Evolutionary conservation across 805 yeast species (phyloP).

Genomic region (Wickerhamiella alocasiicola): DNA sequence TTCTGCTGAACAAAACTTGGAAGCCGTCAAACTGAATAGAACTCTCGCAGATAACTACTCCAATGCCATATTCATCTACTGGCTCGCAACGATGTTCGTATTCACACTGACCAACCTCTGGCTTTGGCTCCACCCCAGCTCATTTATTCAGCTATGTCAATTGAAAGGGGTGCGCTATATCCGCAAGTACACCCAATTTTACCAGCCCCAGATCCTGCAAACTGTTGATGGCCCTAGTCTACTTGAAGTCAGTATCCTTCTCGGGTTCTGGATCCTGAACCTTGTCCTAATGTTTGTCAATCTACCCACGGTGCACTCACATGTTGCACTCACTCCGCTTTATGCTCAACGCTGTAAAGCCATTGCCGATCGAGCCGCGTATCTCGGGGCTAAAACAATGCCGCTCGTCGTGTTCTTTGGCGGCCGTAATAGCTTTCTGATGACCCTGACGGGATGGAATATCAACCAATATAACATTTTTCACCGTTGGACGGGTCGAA

Average conservation of each 20-base stretch:
- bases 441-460: conserved; percentile 35
- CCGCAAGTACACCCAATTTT: conserved; percentile 3
- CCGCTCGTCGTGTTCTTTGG: conserved; percentile 47
- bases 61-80: conserved; percentile 3
- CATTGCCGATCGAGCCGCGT: conserved; percentile 7
- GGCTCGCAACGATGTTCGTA: conserved; percentile 1
- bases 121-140: conserved; percentile 3
- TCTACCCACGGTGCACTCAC: conserved; percentile 11
- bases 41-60: conserved; percentile 5
- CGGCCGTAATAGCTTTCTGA: conserved; percentile 58
- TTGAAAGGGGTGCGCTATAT: background rate
- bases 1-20: conserved; percentile 2
- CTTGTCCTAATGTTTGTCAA: conserved; percentile 19
- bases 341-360: conserved; percentile 2
- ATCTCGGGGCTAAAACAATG: conserved; percentile 9
- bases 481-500: conserved; percentile 56
- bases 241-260: conserved; percentile 21
- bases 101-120: conserved; percentile 1
- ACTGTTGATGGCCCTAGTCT: background rate
- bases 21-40: conserved; percentile 1
- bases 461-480: conserved; percentile 34
- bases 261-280: conserved; percentile 25
- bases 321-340: conserved; percentile 9
- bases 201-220: background rate
- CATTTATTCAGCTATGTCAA: background rate